Percentiles rank a stretch among this genome's conserved stretches.
These are phyloP conservation scores for Pichia occidentalis DNA, from an alignment of 805 yeast genomes.

Conservation along the genomic window DNA sequence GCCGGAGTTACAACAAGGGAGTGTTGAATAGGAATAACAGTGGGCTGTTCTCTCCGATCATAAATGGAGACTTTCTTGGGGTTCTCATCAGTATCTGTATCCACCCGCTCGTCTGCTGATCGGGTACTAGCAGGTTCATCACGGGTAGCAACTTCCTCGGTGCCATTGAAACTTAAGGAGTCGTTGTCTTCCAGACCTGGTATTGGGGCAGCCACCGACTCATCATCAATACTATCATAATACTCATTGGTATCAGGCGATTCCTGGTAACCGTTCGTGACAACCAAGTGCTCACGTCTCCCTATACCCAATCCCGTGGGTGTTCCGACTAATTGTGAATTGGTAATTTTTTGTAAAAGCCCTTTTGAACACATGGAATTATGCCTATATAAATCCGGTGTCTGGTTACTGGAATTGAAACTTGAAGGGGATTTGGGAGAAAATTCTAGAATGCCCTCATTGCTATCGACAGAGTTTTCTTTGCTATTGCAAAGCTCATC, in stretches of 20 bases:
- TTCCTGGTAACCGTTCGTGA: neutral
- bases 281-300: conserved; percentile 2
- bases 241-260: neutral
- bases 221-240: neutral
- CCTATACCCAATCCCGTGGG: conserved; percentile 6
- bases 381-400: conserved; percentile 8
- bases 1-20: conserved; percentile 21
- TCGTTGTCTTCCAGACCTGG: conserved; percentile 7
- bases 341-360: neutral
- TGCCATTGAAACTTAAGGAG: no score
- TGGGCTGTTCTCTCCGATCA: conserved; percentile 35
- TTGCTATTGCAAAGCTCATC: conserved; percentile 4
- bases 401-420: conserved; percentile 1
- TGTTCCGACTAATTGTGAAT: neutral
- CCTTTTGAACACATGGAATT: conserved; percentile 4
- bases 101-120: no score
- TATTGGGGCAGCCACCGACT: conserved; percentile 3
- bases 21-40: conserved; percentile 28
- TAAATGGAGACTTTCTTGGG: conserved; percentile 18
- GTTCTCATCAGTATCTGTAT: neutral
- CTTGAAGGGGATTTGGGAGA: conserved; percentile 9
- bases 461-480: conserved; percentile 8
- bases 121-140: neutral
- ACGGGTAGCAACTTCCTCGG: no score
- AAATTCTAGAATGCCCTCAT: conserved; percentile 11